phyloP scores from a whole-genome alignment of 192 early-diverging fungal species.

The Glomus cerebriforme region DNA sequence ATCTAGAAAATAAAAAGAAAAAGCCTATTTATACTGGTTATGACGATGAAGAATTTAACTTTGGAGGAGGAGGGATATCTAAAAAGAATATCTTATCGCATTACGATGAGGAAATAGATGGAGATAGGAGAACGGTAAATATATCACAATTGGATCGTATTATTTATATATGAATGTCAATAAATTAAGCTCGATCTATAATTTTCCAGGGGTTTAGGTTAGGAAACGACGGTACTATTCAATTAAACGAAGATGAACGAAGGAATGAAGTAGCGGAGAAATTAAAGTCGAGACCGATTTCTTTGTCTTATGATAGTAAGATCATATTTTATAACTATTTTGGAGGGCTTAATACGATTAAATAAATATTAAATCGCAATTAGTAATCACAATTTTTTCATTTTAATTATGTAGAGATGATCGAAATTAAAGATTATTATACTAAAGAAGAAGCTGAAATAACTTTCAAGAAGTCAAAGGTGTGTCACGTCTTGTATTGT shows the following conservation, averaged over 20 bases:
- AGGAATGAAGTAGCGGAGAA: slow-evolving; percentile 46
- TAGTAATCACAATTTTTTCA: not conserved
- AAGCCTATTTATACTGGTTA: slow-evolving; percentile 67
- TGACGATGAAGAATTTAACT: slow-evolving; percentile 71
- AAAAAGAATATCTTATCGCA: slow-evolving; percentile 66
- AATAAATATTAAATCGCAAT: not conserved
- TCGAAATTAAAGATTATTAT: slow-evolving; percentile 86
- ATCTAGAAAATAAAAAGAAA: slow-evolving; percentile 74
- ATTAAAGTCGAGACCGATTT: slow-evolving; percentile 51
- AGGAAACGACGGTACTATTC: slow-evolving; percentile 50
- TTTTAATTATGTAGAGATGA: slow-evolving; percentile 43
- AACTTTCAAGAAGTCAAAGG: slow-evolving; percentile 81
- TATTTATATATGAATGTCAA: not conserved
- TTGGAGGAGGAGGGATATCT: slow-evolving; percentile 39
- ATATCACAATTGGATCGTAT: not conserved
- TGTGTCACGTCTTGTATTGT: slow-evolving; percentile 11
- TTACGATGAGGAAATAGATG: slow-evolving; percentile 75
- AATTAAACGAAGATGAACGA: slow-evolving; percentile 30
- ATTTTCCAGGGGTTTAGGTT: slow-evolving; percentile 54
- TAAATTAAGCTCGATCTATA: slow-evolving; percentile 9
- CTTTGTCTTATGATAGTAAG: slow-evolving; percentile 55
- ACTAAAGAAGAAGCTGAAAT: slow-evolving; percentile 80
- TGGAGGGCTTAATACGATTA: not conserved
- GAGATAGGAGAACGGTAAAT: slow-evolving; percentile 34
- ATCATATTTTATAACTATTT: slow-evolving; percentile 1